phyloP scores from a whole-genome alignment of 1,284 basidiomycete genomes.

The Microbotryum lychnidis-dioicae region DNA sequence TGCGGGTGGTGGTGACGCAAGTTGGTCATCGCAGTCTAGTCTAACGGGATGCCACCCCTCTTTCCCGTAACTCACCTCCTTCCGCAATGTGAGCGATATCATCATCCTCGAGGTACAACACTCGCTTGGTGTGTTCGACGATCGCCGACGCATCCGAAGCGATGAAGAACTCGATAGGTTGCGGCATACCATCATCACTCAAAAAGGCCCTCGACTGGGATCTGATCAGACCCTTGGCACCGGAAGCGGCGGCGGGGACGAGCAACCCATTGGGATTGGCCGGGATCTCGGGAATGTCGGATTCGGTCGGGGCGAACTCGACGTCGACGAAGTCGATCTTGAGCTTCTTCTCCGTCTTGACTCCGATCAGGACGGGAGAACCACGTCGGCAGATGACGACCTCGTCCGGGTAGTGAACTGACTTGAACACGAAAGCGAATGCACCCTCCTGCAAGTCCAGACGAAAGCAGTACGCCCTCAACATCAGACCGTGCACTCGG shows the following conservation, averaged over 20 bases:
- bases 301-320: conserved; percentile 65
- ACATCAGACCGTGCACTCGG: not conserved
- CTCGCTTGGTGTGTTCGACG: conserved; percentile 97
- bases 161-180: conserved; percentile 99
- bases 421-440: conserved; percentile 99
- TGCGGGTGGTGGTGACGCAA: conserved; percentile 13
- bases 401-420: conserved; percentile 89
- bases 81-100: conserved; percentile 97
- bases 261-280: conserved; percentile 47
- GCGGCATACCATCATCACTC: conserved; percentile 85
- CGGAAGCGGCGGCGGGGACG: conserved; percentile 55
- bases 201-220: conserved; percentile 97
- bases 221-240: conserved; percentile 68
- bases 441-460: conserved; percentile 63
- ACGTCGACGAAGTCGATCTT: conserved; percentile 99
- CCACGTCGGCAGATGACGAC: conserved; percentile 93
- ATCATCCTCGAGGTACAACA: conserved; percentile 97
- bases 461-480: not conserved
- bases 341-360: conserved; percentile 99
- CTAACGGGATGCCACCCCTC: no score
- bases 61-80: conserved; percentile 46
- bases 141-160: conserved; percentile 95
- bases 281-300: conserved; percentile 19
- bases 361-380: conserved; percentile 92
- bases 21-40: no score